Conservation (phyloP, 2,329 filamentous ascomycete species). For the Monosporascus cannonballus region DNA sequence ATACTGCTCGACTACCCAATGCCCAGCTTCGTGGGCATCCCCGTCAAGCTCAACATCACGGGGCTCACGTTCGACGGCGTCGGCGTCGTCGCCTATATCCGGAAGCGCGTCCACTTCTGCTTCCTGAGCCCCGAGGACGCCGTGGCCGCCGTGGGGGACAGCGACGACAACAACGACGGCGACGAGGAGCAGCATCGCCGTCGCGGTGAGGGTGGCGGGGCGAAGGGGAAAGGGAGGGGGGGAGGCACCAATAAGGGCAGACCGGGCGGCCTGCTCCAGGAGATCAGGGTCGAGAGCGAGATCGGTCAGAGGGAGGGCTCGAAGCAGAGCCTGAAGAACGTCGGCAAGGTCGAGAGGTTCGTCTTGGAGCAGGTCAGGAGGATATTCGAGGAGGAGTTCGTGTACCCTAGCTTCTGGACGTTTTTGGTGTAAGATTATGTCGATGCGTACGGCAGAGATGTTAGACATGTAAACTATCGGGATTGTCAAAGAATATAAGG, state of each 20-base stretch:
- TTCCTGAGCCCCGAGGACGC: conserved; percentile 92
- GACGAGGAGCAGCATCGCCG: conserved; percentile 21
- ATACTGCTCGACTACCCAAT: conserved; percentile 97
- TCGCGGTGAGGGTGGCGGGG: conserved; percentile 29
- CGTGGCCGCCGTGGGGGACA: conserved; percentile 58
- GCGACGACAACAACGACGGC: conserved; percentile 18
- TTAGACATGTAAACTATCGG: background rate
- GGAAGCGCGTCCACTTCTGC: conserved; percentile 85
- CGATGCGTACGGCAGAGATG: background rate
- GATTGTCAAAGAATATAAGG: background rate
- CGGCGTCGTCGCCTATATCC: conserved; percentile 85
- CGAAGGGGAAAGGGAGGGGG: conserved; percentile 22
- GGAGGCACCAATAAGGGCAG: conserved; percentile 23
- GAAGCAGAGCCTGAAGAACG: conserved; percentile 95
- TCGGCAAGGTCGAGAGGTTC: conserved; percentile 97
- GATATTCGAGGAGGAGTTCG: conserved; percentile 98
- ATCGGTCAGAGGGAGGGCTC: conserved; percentile 88
- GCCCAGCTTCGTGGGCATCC: conserved; percentile 95
- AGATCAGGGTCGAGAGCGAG: conserved; percentile 95
- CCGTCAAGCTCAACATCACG: conserved; percentile 89
- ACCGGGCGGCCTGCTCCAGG: conserved; percentile 75
- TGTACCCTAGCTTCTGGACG: conserved; percentile 98
- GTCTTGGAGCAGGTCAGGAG: conserved; percentile 92
- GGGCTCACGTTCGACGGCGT: conserved; percentile 93
- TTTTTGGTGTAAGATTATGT: conserved; percentile 64